Percentiles rank a stretch among this genome's conserved stretches.
Conservation (phyloP, 495 filamentous ascomycete genomes). For the Trichoderma asperelloides region DNA sequence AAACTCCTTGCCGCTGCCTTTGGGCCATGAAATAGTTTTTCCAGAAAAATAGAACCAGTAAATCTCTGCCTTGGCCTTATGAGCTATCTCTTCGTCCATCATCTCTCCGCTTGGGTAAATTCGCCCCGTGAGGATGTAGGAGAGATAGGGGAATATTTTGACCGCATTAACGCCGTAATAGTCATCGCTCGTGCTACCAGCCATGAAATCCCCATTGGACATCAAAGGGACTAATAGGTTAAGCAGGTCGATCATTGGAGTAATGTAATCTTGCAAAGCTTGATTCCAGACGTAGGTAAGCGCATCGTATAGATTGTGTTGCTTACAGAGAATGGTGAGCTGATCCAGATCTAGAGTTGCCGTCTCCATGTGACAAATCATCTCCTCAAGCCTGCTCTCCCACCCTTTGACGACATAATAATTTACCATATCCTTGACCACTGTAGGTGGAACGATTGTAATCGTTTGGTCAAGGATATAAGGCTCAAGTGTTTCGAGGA, state of each 20-base stretch:
- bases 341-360: slow-evolving; percentile 90
- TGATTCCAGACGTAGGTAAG: slow-evolving; percentile 96
- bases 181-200: slow-evolving; percentile 36
- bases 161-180: slow-evolving; percentile 56
- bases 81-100: slow-evolving; percentile 58
- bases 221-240: slow-evolving; percentile 54
- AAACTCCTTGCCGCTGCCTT: slow-evolving; percentile 42
- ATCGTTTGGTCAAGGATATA: slow-evolving; percentile 74
- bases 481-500: slow-evolving; percentile 77
- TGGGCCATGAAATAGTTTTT: slow-evolving; percentile 57
- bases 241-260: slow-evolving; percentile 78
- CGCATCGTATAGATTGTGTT: slow-evolving; percentile 86
- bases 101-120: slow-evolving; percentile 78
- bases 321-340: slow-evolving; percentile 80
- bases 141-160: slow-evolving; percentile 92
- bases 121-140: slow-evolving; percentile 83
- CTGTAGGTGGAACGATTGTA: slow-evolving; percentile 64
- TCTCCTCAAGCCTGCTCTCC: slow-evolving; percentile 76
- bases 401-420: slow-evolving; percentile 66
- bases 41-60: slow-evolving; percentile 93
- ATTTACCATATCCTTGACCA: slow-evolving; percentile 76
- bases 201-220: slow-evolving; percentile 38
- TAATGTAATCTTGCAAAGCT: slow-evolving; percentile 79
- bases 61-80: slow-evolving; percentile 70
- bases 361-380: slow-evolving; percentile 88